Evolutionary conservation across 768 basidiomycete genomes (phyloP), one percentile per base, ranked within the genome.

Genomic region (Mycena olivaceomarginata): DNA sequence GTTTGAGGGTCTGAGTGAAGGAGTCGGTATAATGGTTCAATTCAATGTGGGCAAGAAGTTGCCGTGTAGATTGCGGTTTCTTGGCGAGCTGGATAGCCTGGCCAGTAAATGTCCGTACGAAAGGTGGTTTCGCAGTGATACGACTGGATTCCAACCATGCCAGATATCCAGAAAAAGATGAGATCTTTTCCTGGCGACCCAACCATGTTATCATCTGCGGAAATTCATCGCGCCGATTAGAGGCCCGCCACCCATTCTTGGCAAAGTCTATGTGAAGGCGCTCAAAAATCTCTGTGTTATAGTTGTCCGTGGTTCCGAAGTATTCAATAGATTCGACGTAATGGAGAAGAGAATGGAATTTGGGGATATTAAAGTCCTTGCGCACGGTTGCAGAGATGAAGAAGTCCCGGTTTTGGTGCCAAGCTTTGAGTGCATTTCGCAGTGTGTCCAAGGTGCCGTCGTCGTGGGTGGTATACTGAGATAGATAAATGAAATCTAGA

Each of bases 121-220:
- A 53, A 10, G 67, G 67, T 2, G 39, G 67, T 5, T 15, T 25
- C 13, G 43, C 8, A 11, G 41, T 11, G 4, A 5, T 31, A 25
- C 43, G 11, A 51, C 48, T 51, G 6, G 48, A 13, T 16, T 51
- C 48, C 48, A 51, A 51, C 48, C 48, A 51, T 4, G 41, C 64
- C 64, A 5, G 40, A n/a, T 45, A 65, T 7, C 41, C 25, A 12
- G 64, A 20, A 22, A 65, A 65, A 15, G 60, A 62, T 11, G 60
- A 11, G 15, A 62, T 75, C 11, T 85, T 83, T 62, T 88, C 88
- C 43, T 83, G 82, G 5, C 84, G 75, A 6, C 80, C 78, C 0
- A 89, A 80, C 85, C 85, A 87, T 2, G 20, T 60, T 0, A 83
- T 83, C 88, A 89, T 89, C 70, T 88, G 88, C 20, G 80, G 78